A percentile compares a stretch with the other conserved stretches of the same genome.
These are phyloP conservation scores for Omphalea diandra DNA, from an alignment of 441 rosid genomes.

Conservation along the genomic window DNA sequence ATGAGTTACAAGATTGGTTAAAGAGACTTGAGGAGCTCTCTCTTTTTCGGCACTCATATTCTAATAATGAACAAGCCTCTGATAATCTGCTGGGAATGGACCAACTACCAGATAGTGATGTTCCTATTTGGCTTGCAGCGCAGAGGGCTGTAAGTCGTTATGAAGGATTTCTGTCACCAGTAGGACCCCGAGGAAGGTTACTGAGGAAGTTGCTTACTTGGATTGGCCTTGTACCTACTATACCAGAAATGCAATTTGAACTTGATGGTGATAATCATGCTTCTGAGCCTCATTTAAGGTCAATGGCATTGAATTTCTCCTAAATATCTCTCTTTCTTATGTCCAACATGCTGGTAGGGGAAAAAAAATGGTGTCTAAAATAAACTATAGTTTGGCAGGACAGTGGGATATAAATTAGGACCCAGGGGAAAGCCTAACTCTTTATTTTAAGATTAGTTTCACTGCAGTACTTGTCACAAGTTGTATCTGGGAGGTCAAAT, in stretches of 20 bases:
- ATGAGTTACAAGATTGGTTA: constrained; percentile 49
- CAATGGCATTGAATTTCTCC: constrained; percentile 22
- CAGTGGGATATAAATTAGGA: background rate
- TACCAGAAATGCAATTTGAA: constrained; percentile 57
- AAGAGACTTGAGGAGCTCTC: constrained; percentile 61
- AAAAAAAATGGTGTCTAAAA: constrained; percentile 6
- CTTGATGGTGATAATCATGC: constrained; percentile 45
- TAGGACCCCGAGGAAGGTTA: constrained; percentile 93
- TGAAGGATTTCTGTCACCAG: constrained; percentile 78
- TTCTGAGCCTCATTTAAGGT: constrained; percentile 86
- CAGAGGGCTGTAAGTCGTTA: constrained; percentile 91
- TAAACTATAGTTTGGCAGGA: background rate
- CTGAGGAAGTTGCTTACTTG: constrained; percentile 68
- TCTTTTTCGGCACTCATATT: constrained; percentile 52
- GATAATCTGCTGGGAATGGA: constrained; percentile 43
- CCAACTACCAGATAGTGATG: constrained; percentile 57
- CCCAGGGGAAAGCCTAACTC: background rate
- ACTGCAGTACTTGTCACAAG: background rate
- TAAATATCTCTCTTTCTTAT: constrained; percentile 9
- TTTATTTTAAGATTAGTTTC: background rate
- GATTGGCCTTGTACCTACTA: constrained; percentile 68
- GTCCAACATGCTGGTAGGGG: constrained; percentile 1
- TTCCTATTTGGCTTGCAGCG: constrained; percentile 90
- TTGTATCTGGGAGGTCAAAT: constrained; percentile 1
- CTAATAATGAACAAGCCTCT: constrained; percentile 40